A percentile compares a stretch with the other conserved stretches of the same genome.
Conservation (phyloP, 2,329 filamentous ascomycete species). For the Cryphonectria naterciae region DNA sequence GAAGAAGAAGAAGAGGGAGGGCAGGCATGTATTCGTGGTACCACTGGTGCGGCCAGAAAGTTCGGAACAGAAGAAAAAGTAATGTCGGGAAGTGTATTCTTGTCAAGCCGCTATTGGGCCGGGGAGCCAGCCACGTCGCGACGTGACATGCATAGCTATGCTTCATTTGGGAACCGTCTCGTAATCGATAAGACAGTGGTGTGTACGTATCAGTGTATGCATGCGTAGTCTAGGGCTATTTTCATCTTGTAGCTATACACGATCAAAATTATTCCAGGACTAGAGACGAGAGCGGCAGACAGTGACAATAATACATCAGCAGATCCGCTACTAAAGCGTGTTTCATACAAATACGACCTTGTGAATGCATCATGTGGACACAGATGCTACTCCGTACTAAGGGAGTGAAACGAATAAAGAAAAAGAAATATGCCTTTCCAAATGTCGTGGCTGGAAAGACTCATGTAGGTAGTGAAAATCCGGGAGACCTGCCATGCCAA, state of each 20-base stretch:
- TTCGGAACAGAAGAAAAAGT: background rate
- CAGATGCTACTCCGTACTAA: too few relatives aligned
- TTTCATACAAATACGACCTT: background rate
- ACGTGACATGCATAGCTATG: background rate
- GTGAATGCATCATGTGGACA: background rate
- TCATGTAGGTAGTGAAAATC: too few relatives aligned
- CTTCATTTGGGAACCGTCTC: background rate
- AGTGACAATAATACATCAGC: background rate
- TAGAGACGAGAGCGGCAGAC: background rate
- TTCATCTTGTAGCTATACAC: background rate
- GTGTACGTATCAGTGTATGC: background rate
- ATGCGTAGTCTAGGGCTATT: background rate
- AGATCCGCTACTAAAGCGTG: background rate
- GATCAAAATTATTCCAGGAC: too few relatives aligned
- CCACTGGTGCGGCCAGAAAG: background rate
- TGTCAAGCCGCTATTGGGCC: background rate
- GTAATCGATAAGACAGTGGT: background rate
- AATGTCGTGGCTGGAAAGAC: too few relatives aligned
- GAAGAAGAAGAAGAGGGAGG: too few relatives aligned
- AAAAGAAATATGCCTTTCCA: too few relatives aligned
- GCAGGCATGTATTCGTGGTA: too few relatives aligned
- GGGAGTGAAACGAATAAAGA: too few relatives aligned
- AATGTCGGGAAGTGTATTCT: background rate
- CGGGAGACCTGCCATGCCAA: too few relatives aligned
- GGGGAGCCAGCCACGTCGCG: background rate